Evolutionary conservation across 805 yeast genomes (phyloP), one percentile per base, ranked within the genome.

Genomic region (Candida morakotiae): DNA sequence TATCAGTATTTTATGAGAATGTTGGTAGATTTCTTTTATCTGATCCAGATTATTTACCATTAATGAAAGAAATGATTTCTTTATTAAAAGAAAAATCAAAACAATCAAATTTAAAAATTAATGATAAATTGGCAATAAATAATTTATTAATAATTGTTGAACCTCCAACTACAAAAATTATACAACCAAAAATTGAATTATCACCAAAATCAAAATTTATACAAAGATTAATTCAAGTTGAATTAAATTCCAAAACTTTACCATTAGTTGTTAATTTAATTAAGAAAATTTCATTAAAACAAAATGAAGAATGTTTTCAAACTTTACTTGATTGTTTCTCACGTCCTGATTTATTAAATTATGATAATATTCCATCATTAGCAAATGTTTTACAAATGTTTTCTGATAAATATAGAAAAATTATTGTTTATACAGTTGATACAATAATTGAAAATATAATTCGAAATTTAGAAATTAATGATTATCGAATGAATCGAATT

Each of bases 1-100:
- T 88, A 39, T 68, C 78, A 8, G 70, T 81, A n/a, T 61, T 87
- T 29, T 81, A 87, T 49, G 95, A 88, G 48, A 67, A 76, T 25
- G 72, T 86, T 47, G 95, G 95, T 0, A 67, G 77, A 40, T 76
- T 79, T 40, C 64, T 88, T 34, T 53, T 83, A 30, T 62, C 75
- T 43, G 71, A 67, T 18, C 71, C 77, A 0, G 85, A 79, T 17
- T 81, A 78, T 42, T 64, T 63, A 33, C 71, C 64, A 5, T 63
- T 77, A 24, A 85, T 86, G 75, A 64, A 66, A 11, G 80, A 78
- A 41, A 73, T 86, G 81, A 59, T 87, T 25, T 69, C 62, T 5
- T 52, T 82, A 5, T 56, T 87, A 28, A 72, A 71, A 42, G 64
- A 60, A 21, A 73, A 75, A 40, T 68, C 71, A 35, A 73, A 67